Evolutionary conservation across 257 asterid species (phyloP).

Genomic region (Solanum lignicaule): DNA sequence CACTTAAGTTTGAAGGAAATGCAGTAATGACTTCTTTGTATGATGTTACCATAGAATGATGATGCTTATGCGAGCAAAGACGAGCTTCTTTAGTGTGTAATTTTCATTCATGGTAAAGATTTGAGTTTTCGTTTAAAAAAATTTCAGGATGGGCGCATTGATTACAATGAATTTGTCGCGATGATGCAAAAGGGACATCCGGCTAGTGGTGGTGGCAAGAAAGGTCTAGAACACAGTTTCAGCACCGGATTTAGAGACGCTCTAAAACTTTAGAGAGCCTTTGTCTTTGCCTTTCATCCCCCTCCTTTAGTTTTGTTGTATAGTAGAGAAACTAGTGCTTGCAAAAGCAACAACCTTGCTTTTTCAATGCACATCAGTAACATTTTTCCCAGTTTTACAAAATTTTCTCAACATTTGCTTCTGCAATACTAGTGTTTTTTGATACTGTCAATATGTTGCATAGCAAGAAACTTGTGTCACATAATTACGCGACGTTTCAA

Average conservation of each 20-base stretch:
- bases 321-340: not conserved
- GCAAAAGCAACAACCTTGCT: not conserved
- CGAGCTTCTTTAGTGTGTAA: not conserved
- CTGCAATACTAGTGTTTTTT: not conserved
- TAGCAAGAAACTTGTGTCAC: not conserved
- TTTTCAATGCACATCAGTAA: not conserved
- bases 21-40: not conserved
- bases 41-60: not conserved
- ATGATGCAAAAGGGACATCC: conserved; percentile 81
- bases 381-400: not conserved
- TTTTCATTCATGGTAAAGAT: not conserved
- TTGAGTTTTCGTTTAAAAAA: not conserved
- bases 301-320: not conserved
- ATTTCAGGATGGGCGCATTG: conserved; percentile 77
- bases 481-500: not conserved
- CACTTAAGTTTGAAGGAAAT: not conserved
- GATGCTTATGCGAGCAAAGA: not conserved
- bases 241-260: conserved; percentile 62
- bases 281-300: not conserved
- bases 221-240: conserved; percentile 61
- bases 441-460: not conserved
- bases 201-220: conserved; percentile 33
- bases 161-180: conserved; percentile 69
- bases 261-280: conserved; percentile 28
- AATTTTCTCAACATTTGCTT: not conserved